These are phyloP conservation scores for Yamadazyma tumulicola DNA, from an alignment of 805 yeast species.

Conservation along the genomic window DNA sequence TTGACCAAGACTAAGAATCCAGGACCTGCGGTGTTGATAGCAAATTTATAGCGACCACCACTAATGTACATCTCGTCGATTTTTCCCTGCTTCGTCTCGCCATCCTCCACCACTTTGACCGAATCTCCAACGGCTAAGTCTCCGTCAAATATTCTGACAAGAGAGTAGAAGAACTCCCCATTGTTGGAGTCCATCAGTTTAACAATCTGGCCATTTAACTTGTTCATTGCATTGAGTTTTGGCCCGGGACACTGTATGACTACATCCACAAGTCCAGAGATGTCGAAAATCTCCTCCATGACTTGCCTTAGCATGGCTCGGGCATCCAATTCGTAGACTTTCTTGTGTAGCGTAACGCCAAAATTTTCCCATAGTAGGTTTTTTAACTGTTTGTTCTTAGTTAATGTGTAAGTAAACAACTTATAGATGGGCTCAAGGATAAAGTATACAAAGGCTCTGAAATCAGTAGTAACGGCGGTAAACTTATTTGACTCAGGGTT, in stretches of 20 bases:
- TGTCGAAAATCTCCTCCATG: conserved; percentile 48
- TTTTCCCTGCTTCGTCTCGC: conserved; percentile 45
- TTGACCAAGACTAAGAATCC: conserved; percentile 70
- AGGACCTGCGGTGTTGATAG: conserved; percentile 48
- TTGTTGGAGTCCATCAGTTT: conserved; percentile 58
- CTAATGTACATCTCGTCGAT: conserved; percentile 48
- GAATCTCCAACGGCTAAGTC: conserved; percentile 43
- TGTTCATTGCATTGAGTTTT: neutral
- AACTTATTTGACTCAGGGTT: conserved; percentile 44
- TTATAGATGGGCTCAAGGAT: conserved; percentile 81
- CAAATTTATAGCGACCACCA: conserved; percentile 67
- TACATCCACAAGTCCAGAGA: conserved; percentile 48
- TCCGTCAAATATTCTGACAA: conserved; percentile 66
- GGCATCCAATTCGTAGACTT: conserved; percentile 49
- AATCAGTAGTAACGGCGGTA: conserved; percentile 23
- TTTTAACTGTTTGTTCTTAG: conserved; percentile 44
- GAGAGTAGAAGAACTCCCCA: conserved; percentile 49
- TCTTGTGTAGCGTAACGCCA: conserved; percentile 40
- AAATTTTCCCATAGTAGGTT: conserved; percentile 47
- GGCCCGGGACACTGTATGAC: conserved; percentile 18
- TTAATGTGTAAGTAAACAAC: conserved; percentile 55
- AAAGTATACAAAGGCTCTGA: conserved; percentile 56
- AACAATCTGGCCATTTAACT: conserved; percentile 28
- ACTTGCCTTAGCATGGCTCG: conserved; percentile 55
- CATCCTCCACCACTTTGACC: conserved; percentile 54